Base-by-base conservation (phyloP, 1,284 basidiomycete genomes). In the Sanguinoderma infundibulare region DNA sequence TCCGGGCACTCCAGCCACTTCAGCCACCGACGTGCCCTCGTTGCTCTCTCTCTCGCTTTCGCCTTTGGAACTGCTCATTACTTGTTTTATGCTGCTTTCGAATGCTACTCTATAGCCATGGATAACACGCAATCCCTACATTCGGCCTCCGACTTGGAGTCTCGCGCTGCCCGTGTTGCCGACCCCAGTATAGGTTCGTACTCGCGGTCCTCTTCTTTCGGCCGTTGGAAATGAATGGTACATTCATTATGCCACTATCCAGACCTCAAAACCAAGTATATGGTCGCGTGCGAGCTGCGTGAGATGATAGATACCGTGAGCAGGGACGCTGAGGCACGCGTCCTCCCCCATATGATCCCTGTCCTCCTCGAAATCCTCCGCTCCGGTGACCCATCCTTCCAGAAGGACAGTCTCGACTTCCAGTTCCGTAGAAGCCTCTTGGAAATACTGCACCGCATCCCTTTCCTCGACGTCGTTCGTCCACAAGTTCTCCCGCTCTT, bases 391-490 rank as follows among this genome's bases (percentile, higher is more conserved):
- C 86, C 90, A 24, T 86, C 92, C 2, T 89, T 92, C 70, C 83
- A 86, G 50, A 93, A 90, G 71, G 93, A 95, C 65, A 84, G 86
- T 15, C 75, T 85, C 17, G 97, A 98, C 75, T 96, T 91, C 78
- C 87, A 89, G 67, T 93, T 96, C 73, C 90, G 96, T 51, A 89
- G 92, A 66, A 87, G 91, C 39, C 83, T 97, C 14, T 82, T 98
- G 63, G 93, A 97, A 70, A 93, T 96, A 55, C 78, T 98, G 26
- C 92, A 97, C 74, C 91, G 96, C 28, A 82, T 98, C 14, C 95
- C 96, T 1, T 85, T 90, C 57, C 87, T 87, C 54, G 97, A 99
- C 61, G 81, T 86, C 9, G 82, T 96, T 51, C 86, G 92, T 46
- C 82, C 86, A 40, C 89, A 94, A 67, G 85, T 89, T 28, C 79